Evolutionary conservation across 352 stramenopile genomes (phyloP), one percentile per base, ranked within the genome.

Genomic region (Pythium scleroteichum): DNA sequence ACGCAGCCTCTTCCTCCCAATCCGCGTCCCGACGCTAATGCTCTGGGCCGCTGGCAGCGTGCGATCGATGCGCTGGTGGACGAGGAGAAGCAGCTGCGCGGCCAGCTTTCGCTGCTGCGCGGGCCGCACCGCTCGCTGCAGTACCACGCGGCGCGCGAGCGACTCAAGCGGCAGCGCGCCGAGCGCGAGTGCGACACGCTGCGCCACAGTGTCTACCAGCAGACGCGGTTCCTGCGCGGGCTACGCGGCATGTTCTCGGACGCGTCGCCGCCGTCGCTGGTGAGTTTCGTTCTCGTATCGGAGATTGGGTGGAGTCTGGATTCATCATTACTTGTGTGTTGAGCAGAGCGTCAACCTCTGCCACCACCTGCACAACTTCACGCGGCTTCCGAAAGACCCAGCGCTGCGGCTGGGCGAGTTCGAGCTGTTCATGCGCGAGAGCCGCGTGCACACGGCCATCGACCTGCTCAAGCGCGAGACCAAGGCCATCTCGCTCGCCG

Each of bases 341-440:
- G 8, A 7, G 16, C 24, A 61, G 60, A 53, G 5, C 2, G 17
- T 68, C 16, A 68, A 68, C 14, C 32, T 68, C 14, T 63, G 53
- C n/a, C 53, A 51, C 13, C 50, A 63, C 26, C 32, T 68, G n/a
- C 61, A 68, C 53, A 62, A 54, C 27, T 68, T 59, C 40, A 68
- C 61, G 27, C 53, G 53, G 22, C 53, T 68, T 3, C 61, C 61
- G 9, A 22, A 29, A 1, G 61, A 68, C 32, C 26, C 4, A 12
- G 22, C 23, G 0, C 27, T 44, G 23, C 61, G 61, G 3, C 29
- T 27, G 35, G 19, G 39, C 39, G 61, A 68, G 23, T 68, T 59
- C 29, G 33, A 23, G 20, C 5, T 41, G 26, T 23, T 68, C 9
- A 44, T 47, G 20, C 16, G n/a, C 7, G 61, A 63, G 3, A 33